These are phyloP conservation scores for Mortierella antarctica DNA, from an alignment of 192 early-diverging fungal species.

Conservation along the genomic window DNA sequence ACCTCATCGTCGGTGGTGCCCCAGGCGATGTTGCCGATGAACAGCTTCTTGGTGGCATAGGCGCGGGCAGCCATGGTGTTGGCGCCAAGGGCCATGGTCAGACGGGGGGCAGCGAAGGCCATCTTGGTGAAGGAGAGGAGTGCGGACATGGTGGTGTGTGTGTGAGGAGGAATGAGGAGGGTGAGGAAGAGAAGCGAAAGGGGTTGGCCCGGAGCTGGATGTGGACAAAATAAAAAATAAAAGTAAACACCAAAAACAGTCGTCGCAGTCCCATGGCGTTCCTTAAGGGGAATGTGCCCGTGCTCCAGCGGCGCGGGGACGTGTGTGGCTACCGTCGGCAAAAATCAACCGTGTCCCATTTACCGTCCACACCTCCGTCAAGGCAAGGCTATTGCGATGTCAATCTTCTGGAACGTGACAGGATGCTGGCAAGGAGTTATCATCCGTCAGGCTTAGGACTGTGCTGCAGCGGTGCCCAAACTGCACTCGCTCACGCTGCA, in stretches of 20 bases:
- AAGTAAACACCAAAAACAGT: not conserved
- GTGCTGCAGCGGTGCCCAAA: too few relatives aligned
- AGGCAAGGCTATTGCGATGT: too few relatives aligned
- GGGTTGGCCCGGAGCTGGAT: not conserved
- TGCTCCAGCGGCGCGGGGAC: too few relatives aligned
- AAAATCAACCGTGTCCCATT: too few relatives aligned
- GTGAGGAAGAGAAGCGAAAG: constrained; percentile 1
- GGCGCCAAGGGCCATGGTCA: constrained; percentile 18
- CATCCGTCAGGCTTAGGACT: too few relatives aligned
- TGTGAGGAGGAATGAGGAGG: not conserved
- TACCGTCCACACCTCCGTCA: too few relatives aligned
- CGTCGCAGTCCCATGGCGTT: too few relatives aligned
- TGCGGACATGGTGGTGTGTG: constrained; percentile 32
- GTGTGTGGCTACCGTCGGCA: too few relatives aligned
- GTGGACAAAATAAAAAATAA: constrained; percentile 4
- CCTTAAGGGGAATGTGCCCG: too few relatives aligned
- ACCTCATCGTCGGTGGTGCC: constrained; percentile 46
- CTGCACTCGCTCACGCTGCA: too few relatives aligned
- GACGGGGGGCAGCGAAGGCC: constrained; percentile 46
- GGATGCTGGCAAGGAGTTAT: too few relatives aligned
- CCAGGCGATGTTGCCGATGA: constrained; percentile 51
- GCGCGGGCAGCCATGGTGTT: constrained; percentile 42
- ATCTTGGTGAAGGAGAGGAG: constrained; percentile 50
- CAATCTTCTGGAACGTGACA: too few relatives aligned
- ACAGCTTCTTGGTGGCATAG: constrained; percentile 53